A percentile compares a stretch with the other conserved stretches of the same genome.
phyloP scores from a whole-genome alignment of 164 flowering plant genomes.

The Magnolia changhungtana region DNA sequence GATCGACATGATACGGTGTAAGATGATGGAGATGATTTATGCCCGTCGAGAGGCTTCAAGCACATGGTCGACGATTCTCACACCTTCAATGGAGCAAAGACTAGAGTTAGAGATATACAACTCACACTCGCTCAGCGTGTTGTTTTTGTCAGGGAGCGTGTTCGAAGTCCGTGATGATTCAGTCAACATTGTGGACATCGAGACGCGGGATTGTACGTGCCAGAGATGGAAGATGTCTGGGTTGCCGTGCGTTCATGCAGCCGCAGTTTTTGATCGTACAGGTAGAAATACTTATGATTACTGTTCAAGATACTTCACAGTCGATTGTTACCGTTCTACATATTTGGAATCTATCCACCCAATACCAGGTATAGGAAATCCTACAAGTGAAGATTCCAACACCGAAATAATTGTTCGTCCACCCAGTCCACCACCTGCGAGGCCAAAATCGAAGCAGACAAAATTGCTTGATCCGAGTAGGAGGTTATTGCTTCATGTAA shows the following conservation, averaged over 20 bases:
- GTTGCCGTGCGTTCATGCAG: constrained; percentile 64
- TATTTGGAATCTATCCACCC: constrained; percentile 51
- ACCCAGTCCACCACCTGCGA: constrained; percentile 8
- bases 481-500: background rate
- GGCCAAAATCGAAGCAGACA: constrained; percentile 30
- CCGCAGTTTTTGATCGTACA: constrained; percentile 48
- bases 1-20: constrained; percentile 5
- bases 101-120: constrained; percentile 35
- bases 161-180: constrained; percentile 51
- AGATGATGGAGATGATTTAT: constrained; percentile 13
- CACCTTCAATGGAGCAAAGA: constrained; percentile 50
- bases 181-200: constrained; percentile 40
- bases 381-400: constrained; percentile 16
- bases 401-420: constrained; percentile 44
- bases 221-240: constrained; percentile 49
- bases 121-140: constrained; percentile 38
- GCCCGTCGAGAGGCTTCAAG: constrained; percentile 9
- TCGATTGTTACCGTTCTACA: constrained; percentile 32
- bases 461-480: constrained; percentile 10
- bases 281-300: constrained; percentile 40
- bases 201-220: constrained; percentile 48
- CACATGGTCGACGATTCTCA: constrained; percentile 45
- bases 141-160: constrained; percentile 42
- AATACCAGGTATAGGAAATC: constrained; percentile 21
- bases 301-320: constrained; percentile 46